Percentiles rank a stretch among this genome's conserved stretches.
Evolutionary conservation across 2,329 filamentous ascomycete species (phyloP).

Genomic region (Botrytis tulipae): DNA sequence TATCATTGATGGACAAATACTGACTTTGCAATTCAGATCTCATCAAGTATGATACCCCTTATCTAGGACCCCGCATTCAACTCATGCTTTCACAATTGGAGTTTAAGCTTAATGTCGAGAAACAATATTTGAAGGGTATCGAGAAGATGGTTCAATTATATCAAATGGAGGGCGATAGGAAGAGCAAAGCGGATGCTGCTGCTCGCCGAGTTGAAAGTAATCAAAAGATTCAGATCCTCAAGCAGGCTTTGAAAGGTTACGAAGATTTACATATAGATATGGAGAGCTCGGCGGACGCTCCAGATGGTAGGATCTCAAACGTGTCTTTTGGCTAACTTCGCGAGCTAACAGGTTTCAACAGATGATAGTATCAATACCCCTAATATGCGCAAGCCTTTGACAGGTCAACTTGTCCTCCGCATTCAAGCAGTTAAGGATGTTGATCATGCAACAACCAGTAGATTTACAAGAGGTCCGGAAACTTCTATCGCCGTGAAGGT

Average conservation of each 20-base stretch:
- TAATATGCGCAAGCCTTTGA: constrained; percentile 93
- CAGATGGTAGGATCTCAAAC: constrained; percentile 64
- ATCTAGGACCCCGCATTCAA: constrained; percentile 95
- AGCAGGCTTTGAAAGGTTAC: constrained; percentile 94
- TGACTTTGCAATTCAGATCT: constrained; percentile 61
- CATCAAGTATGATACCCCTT: constrained; percentile 96
- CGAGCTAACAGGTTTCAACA: constrained; percentile 40
- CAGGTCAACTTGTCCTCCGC: constrained; percentile 81
- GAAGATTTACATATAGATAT: constrained; percentile 96
- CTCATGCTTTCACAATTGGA: constrained; percentile 98
- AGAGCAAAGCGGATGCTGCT: constrained; percentile 91
- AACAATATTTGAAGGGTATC: constrained; percentile 97
- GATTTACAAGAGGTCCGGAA: constrained; percentile 87
- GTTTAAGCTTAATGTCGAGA: constrained; percentile 98
- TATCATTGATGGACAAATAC: constrained; percentile 17
- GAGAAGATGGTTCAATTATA: constrained; percentile 99
- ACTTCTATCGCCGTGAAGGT: constrained; percentile 97
- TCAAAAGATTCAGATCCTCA: constrained; percentile 94
- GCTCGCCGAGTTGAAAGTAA: constrained; percentile 89
- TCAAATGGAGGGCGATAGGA: constrained; percentile 93
- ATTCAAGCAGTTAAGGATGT: constrained; percentile 91
- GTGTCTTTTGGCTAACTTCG: constrained; percentile 1
- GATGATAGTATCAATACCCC: constrained; percentile 97
- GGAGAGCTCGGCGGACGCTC: constrained; percentile 68
- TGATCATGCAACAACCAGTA: constrained; percentile 79